phyloP scores from a whole-genome alignment of 169 alveolate species.

The Plasmodium chabaudi region DNA sequence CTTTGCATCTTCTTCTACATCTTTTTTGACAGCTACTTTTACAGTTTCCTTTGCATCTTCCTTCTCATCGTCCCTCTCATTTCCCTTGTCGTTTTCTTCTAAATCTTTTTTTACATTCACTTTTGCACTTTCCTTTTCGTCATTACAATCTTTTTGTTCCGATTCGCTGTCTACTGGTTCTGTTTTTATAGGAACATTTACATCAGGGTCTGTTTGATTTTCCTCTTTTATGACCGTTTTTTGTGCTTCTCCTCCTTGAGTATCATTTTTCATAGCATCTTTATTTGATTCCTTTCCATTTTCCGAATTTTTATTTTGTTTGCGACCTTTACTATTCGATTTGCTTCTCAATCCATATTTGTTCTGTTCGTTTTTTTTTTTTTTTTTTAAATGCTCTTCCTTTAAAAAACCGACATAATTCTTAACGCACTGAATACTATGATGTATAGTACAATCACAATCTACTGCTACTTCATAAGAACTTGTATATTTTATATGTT shows the following conservation, averaged over 20 bases:
- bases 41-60: not conserved
- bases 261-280: not conserved
- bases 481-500: not conserved
- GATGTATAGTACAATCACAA: constrained; percentile 33
- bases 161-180: not conserved
- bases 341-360: not conserved
- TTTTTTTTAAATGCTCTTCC: not conserved
- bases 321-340: not conserved
- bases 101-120: not conserved
- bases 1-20: not conserved
- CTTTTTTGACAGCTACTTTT: not conserved
- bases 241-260: not conserved
- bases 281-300: not conserved
- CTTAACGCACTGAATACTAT: constrained; percentile 3
- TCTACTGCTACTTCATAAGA: not conserved
- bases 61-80: too few relatives aligned
- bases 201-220: not conserved
- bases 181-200: not conserved
- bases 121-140: not conserved
- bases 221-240: not conserved
- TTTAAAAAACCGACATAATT: constrained; percentile 19
- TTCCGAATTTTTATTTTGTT: not conserved
- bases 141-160: not conserved
- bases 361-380: not conserved
- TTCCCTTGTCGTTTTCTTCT: not conserved